phyloP scores from a whole-genome alignment of 2,329 filamentous ascomycete genomes.

The Moelleriella libera region DNA sequence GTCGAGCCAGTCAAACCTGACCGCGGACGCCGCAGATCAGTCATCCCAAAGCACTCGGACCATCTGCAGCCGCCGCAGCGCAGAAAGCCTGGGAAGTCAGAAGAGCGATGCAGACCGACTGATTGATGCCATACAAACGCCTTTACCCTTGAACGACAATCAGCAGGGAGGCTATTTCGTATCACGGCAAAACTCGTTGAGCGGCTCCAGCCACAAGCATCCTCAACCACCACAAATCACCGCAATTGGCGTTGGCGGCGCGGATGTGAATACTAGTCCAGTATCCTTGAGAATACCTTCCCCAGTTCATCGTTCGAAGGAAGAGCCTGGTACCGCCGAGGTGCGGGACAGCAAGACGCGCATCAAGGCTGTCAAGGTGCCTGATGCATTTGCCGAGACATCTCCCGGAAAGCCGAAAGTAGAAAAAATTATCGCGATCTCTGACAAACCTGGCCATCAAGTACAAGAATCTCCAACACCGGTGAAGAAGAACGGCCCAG shows the following conservation, averaged over 20 bases:
- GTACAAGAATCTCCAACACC: background rate
- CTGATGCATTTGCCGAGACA: constrained; percentile 28
- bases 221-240: constrained; percentile 2
- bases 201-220: constrained; percentile 4
- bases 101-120: constrained; percentile 53
- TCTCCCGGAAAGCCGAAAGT: constrained; percentile 14
- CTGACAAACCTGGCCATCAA: background rate
- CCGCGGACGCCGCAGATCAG: constrained; percentile 4
- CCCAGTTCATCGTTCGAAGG: background rate
- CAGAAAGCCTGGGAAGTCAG: constrained; percentile 26
- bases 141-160: constrained; percentile 24
- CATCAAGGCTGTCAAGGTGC: constrained; percentile 31
- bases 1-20: constrained; percentile 13
- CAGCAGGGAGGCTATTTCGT: constrained; percentile 19
- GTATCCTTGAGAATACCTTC: background rate
- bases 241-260: background rate
- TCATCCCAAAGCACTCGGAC: constrained; percentile 6
- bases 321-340: constrained; percentile 19
- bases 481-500: constrained; percentile 9
- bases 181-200: constrained; percentile 5
- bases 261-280: constrained; percentile 5
- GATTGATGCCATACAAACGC: constrained; percentile 57
- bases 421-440: constrained; percentile 5
- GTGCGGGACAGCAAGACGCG: constrained; percentile 30
- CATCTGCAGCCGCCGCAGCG: constrained; percentile 10